These are phyloP conservation scores for Byssoonygena ceratinophila DNA, from an alignment of 2,329 filamentous ascomycete genomes.

Conservation along the genomic window DNA sequence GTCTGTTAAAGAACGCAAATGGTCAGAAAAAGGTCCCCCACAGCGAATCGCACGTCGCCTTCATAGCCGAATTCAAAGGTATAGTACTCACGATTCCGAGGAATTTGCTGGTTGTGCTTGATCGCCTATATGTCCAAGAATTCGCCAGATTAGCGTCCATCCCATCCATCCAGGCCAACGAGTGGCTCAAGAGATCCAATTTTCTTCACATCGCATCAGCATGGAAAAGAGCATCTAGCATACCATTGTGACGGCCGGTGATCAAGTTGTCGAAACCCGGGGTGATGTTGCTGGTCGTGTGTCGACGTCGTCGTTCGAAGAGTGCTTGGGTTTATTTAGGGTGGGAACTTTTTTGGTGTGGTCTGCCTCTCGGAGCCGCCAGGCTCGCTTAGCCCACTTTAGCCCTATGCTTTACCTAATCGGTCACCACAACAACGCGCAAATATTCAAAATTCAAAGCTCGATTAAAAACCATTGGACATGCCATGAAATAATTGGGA, in stretches of 20 bases:
- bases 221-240: conserved; percentile 20
- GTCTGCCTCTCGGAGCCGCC: conserved; percentile 26
- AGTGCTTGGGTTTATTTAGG: conserved; percentile 27
- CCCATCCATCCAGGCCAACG: not conserved
- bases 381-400: conserved; percentile 37
- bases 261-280: conserved; percentile 36
- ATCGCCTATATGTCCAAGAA: conserved; percentile 56
- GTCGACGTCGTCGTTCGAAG: conserved; percentile 30
- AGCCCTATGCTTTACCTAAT: conserved; percentile 19
- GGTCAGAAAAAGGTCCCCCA: conserved; percentile 19
- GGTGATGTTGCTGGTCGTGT: conserved; percentile 39
- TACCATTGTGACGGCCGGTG: conserved; percentile 45
- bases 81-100: conserved; percentile 76
- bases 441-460: not conserved
- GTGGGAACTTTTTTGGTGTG: conserved; percentile 36
- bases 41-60: not conserved
- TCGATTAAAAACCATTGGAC: too few species aligned
- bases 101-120: conserved; percentile 99
- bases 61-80: not conserved
- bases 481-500: not conserved
- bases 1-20: conserved; percentile 45
- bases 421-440: conserved; percentile 10
- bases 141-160: conserved; percentile 19
- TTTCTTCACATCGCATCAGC: not conserved
- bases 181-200: not conserved